Evolutionary conservation across 140 eudicot genomes (phyloP), one percentile per base, ranked within the genome.

Genomic region (Stevia rebaudiana): DNA sequence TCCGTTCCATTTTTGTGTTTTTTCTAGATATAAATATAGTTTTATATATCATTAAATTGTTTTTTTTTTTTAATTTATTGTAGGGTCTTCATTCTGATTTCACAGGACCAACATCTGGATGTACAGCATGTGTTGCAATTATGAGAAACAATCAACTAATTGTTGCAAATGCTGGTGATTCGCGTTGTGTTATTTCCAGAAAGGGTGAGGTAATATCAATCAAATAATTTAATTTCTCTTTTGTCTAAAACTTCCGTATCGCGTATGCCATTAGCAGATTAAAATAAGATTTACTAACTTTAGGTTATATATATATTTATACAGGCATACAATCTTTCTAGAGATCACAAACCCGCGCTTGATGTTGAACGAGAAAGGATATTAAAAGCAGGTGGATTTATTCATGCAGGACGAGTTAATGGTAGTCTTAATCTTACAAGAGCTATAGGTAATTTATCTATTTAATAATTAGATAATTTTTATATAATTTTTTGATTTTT

Each of bases 71-170:
- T 19, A 11, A 46, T 30, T 61, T 18, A 8, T 41, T 37, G 58
- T 84, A 91, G 99, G 99, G 99, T 22, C 99, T 95, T 52, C 97
- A 94, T 68, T 94, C 99, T 51, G 96, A 94, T 78, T 94, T 94
- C 76, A 57, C 95, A 13, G 99, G 99, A 65, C 99, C 99, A 5
- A 94, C 97, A 41, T 94, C 97, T 61, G 99, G 99, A 44, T 62
- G 99, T 65, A 94, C 99, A 23, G 86, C 99, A 30, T 88, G 97
- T 83, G 97, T 88, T 65, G 96, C 97, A 0, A 62, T 94, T 35
- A 55, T 94, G 59, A 88, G 90, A 70, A 79, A 71, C 65, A 85
- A 81, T 73, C 90, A 94, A 78, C 81, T 88, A 5, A 21, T 82
- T 81, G 97, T 94, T 11, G 96, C 99, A 30, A 94, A 94, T 83